Evolutionary conservation across 2,329 filamentous ascomycete genomes (phyloP), one percentile per base, ranked within the genome.

Genomic region (Dactylellina leptospora): DNA sequence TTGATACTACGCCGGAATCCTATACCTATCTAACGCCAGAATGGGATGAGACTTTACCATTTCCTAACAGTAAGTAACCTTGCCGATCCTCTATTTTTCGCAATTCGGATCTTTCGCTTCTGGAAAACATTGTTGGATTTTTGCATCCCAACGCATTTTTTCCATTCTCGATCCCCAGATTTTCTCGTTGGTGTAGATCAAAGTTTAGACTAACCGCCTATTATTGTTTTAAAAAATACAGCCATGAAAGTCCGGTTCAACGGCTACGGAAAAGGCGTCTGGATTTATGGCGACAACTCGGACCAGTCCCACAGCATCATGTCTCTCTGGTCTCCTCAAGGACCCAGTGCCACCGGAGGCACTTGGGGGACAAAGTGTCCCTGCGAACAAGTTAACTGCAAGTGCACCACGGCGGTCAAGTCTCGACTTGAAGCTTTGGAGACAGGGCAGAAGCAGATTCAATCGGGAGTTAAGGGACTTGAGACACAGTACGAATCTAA

Each of bases 1-100:
- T 74, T 33, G 66, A 71, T 30, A 71, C 58, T 1, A 20, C 38
- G 23, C 74, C 72, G 2, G 68, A 73, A 20, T 55, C 61, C 4
- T 66, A 75, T 16, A 73, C 66, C 5, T 75, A 73, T 25, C 68
- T 75, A n/a, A 75, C 74, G 1, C 74, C 72, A 13, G 70, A 74
- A 22, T 75, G 72, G 74, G 74, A 75, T 40, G 64, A 75, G 36
- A 59, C 74, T 4, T 56, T 75, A 62, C 69, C 74, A 8, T 75
- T 75, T 28, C 74, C 74, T 4, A 71, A 71, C 33, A 71, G 66
- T 71, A 71, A 40, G 61, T 58, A 20, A 30, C 9, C 16, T 27
- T 30, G 42, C 23, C 20, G 9, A 10, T 22, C 25, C 11, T 40
- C 11, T 11, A 28, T 8, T 9, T 13, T 25, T 20, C 36, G 9